A percentile compares a stretch with the other conserved stretches of the same genome.
phyloP scores from a whole-genome alignment of 371 early-diverging fungal species.

The Mucor plumbeus region DNA sequence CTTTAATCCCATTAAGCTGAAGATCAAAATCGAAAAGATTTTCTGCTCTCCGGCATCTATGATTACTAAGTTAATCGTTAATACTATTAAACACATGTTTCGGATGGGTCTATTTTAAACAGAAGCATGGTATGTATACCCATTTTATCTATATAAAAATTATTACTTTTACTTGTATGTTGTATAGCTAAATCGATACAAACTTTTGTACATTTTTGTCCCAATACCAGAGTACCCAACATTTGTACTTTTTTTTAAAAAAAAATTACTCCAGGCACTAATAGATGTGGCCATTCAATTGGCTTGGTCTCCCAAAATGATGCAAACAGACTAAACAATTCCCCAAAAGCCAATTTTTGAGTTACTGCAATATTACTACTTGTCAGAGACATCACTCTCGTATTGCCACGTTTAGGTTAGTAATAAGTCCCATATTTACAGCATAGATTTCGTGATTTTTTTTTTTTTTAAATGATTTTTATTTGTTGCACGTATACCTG shows the following conservation, averaged over 20 bases:
- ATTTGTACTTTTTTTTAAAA: not conserved
- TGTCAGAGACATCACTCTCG: too few species aligned
- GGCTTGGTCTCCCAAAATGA: not conserved
- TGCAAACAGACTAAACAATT: not conserved
- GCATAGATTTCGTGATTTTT: too few species aligned
- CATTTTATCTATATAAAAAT: not conserved
- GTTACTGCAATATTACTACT: not conserved
- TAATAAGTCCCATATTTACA: too few species aligned
- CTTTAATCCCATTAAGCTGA: not conserved
- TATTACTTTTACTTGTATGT: not conserved
- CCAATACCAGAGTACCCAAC: not conserved
- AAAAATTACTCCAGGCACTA: not conserved
- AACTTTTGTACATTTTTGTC: not conserved
- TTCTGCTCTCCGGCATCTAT: not conserved
- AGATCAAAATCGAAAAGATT: not conserved
- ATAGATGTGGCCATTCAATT: not conserved
- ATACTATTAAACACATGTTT: not conserved
- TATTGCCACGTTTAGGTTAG: too few species aligned
- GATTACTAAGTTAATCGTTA: not conserved
- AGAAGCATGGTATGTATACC: not conserved
- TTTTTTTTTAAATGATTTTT: too few species aligned
- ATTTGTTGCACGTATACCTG: too few species aligned
- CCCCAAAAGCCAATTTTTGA: not conserved
- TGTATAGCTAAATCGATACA: too few species aligned
- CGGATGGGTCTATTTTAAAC: not conserved